These are phyloP conservation scores for Gracilaria caudata DNA, from an alignment of 23 red algal species.

Conservation along the genomic window DNA sequence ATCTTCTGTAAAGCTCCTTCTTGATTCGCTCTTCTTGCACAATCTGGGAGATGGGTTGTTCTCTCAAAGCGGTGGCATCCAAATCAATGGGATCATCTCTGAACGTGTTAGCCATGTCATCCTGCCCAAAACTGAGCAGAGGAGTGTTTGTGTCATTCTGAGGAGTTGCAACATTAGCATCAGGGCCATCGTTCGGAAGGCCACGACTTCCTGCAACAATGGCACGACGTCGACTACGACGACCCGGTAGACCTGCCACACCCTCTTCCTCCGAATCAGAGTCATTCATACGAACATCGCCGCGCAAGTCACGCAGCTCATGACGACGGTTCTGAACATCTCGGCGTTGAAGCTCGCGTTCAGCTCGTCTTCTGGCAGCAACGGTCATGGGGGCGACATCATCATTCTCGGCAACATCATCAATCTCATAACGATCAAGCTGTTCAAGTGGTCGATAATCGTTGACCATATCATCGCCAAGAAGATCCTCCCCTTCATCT, in stretches of 20 bases:
- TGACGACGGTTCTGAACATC: constrained; percentile 16
- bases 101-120: constrained; percentile 25
- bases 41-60: constrained; percentile 64
- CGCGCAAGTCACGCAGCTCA: neutral
- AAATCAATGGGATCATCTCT: constrained; percentile 69
- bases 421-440: constrained; percentile 90
- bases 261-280: constrained; percentile 64
- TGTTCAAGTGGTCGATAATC: constrained; percentile 86
- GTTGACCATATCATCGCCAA: constrained; percentile 91
- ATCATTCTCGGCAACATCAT: constrained; percentile 87
- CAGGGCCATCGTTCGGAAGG: neutral
- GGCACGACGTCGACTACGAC: constrained; percentile 40
- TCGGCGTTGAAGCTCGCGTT: constrained; percentile 60
- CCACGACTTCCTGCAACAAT: constrained; percentile 30
- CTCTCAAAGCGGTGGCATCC: constrained; percentile 55
- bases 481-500: constrained; percentile 93
- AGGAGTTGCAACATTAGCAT: neutral
- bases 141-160: constrained; percentile 21
- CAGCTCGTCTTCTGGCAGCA: constrained; percentile 72
- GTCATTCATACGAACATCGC: constrained; percentile 29
- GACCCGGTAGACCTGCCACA: constrained; percentile 19
- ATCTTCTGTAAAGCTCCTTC: constrained; percentile 71
- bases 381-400: constrained; percentile 50
- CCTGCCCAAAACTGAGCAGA: constrained; percentile 42
- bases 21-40: constrained; percentile 63